Evolutionary conservation across 2,329 filamentous ascomycete genomes (phyloP).

Genomic region (Aspergillus pseudoviridinutans): DNA sequence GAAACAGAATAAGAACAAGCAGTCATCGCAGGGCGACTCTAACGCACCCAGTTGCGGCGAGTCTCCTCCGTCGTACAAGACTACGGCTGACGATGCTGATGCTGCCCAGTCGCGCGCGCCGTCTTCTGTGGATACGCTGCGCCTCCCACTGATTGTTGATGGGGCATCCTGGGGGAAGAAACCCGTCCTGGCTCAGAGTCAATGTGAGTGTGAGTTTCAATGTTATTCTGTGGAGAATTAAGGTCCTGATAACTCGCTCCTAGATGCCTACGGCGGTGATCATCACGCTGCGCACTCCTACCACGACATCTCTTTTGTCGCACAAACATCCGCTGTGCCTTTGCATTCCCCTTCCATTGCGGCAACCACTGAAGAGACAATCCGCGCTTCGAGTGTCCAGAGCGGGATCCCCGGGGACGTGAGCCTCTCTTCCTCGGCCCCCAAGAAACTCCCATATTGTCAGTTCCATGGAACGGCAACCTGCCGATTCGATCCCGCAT

Average conservation of each 20-base stretch:
- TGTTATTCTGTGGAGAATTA: not conserved
- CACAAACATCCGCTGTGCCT: not conserved
- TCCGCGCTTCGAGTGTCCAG: not conserved
- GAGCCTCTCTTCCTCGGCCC: conserved; percentile 3
- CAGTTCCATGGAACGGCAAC: not conserved
- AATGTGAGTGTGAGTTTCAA: not conserved
- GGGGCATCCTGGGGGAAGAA: not conserved
- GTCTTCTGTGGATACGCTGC: not conserved
- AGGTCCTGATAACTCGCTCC: not conserved
- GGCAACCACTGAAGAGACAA: not conserved
- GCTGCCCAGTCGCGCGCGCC: not conserved
- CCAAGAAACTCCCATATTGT: not conserved
- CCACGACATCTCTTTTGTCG: not conserved
- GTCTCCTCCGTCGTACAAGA: not conserved
- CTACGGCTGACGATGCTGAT: not conserved
- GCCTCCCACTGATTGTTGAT: not conserved
- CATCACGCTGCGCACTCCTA: not conserved
- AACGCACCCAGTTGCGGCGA: not conserved
- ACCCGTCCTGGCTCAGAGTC: not conserved
- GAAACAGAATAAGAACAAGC: conserved; percentile 4
- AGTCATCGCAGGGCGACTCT: not conserved
- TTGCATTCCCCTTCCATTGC: not conserved
- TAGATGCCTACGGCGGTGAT: not conserved
- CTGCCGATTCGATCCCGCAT: conserved; percentile 12
- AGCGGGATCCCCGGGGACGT: not conserved